phyloP scores from a whole-genome alignment of 2,329 filamentous ascomycete genomes.

The Fusarium sp. region DNA sequence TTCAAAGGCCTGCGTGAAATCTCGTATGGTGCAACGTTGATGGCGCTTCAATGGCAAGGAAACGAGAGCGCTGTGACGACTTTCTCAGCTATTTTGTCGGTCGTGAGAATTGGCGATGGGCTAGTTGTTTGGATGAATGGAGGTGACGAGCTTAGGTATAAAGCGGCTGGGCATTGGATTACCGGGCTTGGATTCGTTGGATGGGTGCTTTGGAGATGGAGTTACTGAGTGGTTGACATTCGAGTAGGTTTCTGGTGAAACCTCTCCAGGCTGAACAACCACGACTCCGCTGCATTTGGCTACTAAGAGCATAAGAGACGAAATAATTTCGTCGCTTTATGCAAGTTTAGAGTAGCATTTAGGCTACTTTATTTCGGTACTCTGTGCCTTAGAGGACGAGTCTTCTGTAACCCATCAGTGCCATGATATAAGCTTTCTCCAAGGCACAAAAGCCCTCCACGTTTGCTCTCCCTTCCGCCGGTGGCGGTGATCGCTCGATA shows the following conservation, averaged over 20 bases:
- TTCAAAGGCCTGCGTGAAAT: slow-evolving; percentile 52
- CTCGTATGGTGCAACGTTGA: slow-evolving; percentile 46
- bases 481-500: too few relatives aligned
- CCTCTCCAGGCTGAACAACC: not conserved
- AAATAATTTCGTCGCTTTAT: not conserved
- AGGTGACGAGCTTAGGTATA: slow-evolving; percentile 38
- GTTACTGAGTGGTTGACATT: not conserved
- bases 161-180: slow-evolving; percentile 45
- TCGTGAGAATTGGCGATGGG: slow-evolving; percentile 49
- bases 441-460: not conserved
- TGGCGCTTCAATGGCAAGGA: slow-evolving; percentile 47
- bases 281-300: not conserved
- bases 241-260: not conserved
- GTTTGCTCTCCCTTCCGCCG: too few relatives aligned
- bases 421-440: not conserved
- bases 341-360: not conserved
- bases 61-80: slow-evolving; percentile 47
- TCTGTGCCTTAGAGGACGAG: not conserved
- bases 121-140: slow-evolving; percentile 49
- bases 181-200: slow-evolving; percentile 40
- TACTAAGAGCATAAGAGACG: not conserved
- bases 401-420: not conserved
- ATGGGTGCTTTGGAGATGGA: slow-evolving; percentile 46
- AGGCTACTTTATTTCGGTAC: not conserved
- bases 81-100: slow-evolving; percentile 44